These are phyloP conservation scores for Corrigiola litoralis DNA, from an alignment of 179 eudicot genomes.

Conservation along the genomic window DNA sequence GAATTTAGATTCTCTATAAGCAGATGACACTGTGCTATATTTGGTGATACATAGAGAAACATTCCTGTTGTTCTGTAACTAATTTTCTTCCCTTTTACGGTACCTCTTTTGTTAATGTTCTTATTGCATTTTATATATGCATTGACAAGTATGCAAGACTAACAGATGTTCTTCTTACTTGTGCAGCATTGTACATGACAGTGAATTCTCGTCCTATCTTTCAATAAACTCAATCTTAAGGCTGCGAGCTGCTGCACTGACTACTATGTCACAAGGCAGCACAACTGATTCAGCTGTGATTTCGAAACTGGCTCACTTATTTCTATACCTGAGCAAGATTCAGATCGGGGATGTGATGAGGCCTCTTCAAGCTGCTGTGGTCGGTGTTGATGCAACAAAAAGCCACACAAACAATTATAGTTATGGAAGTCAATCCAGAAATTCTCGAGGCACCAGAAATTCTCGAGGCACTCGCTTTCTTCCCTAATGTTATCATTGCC, in stretches of 20 bases:
- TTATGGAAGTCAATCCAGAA: conserved; percentile 3
- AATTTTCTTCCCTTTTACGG: not conserved
- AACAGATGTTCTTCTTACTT: not conserved
- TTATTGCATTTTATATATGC: not conserved
- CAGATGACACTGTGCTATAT: too few relatives aligned
- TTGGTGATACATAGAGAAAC: too few relatives aligned
- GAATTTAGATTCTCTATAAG: too few relatives aligned
- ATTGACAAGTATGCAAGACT: not conserved
- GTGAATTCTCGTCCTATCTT: conserved; percentile 69
- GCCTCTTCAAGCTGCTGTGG: conserved; percentile 18
- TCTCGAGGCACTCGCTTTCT: not conserved
- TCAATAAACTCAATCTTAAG: conserved; percentile 69
- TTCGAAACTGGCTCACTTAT: conserved; percentile 48
- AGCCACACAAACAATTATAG: conserved; percentile 6
- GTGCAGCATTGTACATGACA: conserved; percentile 66
- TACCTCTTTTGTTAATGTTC: not conserved
- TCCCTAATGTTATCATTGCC: not conserved
- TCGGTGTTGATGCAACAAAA: conserved; percentile 11
- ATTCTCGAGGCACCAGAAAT: conserved; percentile 17
- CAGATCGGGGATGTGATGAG: conserved; percentile 21
- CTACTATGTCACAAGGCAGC: conserved; percentile 44
- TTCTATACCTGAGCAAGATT: conserved; percentile 38
- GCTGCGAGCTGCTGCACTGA: conserved; percentile 66
- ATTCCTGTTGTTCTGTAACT: too few relatives aligned
- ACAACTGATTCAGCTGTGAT: conserved; percentile 42